Conservation (phyloP, 768 basidiomycete genomes). For the Phlegmacium glaucopus region DNA sequence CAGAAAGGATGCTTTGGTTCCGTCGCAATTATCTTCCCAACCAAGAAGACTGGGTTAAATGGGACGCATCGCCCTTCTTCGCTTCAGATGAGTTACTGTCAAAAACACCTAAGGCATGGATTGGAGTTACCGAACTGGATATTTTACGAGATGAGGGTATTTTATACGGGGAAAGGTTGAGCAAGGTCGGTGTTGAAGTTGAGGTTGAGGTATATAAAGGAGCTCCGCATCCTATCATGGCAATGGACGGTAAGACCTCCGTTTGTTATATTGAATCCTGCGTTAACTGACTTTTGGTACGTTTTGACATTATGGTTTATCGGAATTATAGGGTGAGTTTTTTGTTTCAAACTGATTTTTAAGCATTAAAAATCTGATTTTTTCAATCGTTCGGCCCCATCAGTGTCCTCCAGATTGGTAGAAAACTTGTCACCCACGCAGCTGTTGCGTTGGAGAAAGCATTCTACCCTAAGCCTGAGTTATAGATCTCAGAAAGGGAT, state of each 20-base stretch:
- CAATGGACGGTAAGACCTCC: conserved; percentile 59
- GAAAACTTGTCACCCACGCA: conserved; percentile 35
- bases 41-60: conserved; percentile 52
- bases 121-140: conserved; percentile 64
- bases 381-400: conserved; percentile 8
- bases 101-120: conserved; percentile 55
- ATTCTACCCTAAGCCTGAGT: conserved; percentile 1
- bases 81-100: conserved; percentile 53
- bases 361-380: neutral
- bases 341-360: neutral
- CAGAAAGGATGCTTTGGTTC: conserved; percentile 74
- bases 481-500: no score
- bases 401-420: conserved; percentile 24
- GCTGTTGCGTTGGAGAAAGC: conserved; percentile 29
- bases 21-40: conserved; percentile 65
- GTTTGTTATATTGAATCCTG: neutral
- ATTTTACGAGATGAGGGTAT: conserved; percentile 66
- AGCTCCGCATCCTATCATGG: conserved; percentile 71
- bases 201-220: conserved; percentile 56
- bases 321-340: neutral
- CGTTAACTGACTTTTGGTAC: neutral
- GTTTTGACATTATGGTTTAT: neutral
- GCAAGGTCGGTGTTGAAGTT: conserved; percentile 46
- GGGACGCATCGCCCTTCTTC: conserved; percentile 71
- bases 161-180: conserved; percentile 57